phyloP scores from a whole-genome alignment of 768 basidiomycete species.

The Xerocomellus intermedius region DNA sequence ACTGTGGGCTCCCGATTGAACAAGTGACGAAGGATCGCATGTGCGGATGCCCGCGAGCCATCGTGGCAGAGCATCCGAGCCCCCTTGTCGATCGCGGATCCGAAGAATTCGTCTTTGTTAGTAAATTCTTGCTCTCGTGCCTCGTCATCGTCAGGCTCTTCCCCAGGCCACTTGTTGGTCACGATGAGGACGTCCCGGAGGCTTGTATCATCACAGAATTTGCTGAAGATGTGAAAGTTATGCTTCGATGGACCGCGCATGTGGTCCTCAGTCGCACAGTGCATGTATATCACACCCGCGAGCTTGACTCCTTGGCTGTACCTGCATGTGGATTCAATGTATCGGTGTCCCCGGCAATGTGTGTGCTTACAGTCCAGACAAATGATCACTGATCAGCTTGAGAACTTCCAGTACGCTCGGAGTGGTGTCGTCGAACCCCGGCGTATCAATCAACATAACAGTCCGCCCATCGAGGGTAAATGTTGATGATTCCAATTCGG shows the following conservation, averaged over 20 bases:
- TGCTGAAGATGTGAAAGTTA: constrained; percentile 46
- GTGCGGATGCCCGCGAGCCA: constrained; percentile 42
- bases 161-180: constrained; percentile 45
- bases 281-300: constrained; percentile 51
- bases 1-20: constrained; percentile 35
- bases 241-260: constrained; percentile 43
- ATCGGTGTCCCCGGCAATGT: background rate
- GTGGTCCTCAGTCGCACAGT: constrained; percentile 44
- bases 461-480: constrained; percentile 43
- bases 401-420: constrained; percentile 45
- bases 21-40: constrained; percentile 43
- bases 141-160: constrained; percentile 30
- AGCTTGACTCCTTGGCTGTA: constrained; percentile 33
- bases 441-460: constrained; percentile 55
- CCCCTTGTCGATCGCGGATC: constrained; percentile 44
- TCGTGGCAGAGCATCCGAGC: constrained; percentile 42
- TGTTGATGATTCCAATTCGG: constrained; percentile 38
- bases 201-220: constrained; percentile 47
- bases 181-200: constrained; percentile 48
- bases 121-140: constrained; percentile 40
- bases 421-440: constrained; percentile 55
- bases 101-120: constrained; percentile 40
- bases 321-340: background rate
- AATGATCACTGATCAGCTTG: constrained; percentile 40
- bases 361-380: constrained; percentile 20